These are phyloP conservation scores for Aspergillus brunneoviolaceus DNA, from an alignment of 2,329 filamentous ascomycete genomes.

Conservation along the genomic window DNA sequence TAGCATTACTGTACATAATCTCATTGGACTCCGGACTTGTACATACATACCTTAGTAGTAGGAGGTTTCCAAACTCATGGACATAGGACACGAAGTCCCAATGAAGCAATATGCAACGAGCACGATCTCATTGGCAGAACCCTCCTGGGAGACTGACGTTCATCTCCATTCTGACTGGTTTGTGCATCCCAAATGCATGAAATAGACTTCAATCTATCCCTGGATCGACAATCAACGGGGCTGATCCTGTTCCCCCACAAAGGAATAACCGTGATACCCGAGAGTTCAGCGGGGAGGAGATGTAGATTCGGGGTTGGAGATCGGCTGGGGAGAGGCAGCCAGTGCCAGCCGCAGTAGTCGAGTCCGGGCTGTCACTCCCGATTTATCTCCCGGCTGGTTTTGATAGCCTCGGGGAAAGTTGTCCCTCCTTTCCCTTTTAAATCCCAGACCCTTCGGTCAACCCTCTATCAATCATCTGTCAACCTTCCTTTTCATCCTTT, in stretches of 20 bases:
- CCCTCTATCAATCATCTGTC: not conserved
- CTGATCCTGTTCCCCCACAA: not conserved
- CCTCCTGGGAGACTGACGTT: not conserved
- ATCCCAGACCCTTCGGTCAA: conserved; percentile 8
- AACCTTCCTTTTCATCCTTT: not conserved
- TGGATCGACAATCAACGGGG: not conserved
- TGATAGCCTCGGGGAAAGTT: conserved; percentile 26
- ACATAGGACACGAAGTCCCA: not conserved
- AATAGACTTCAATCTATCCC: not conserved
- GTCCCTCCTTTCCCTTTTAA: conserved; percentile 10
- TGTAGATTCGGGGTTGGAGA: conserved; percentile 12
- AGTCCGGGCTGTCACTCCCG: conserved; percentile 22
- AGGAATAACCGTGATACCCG: conserved; percentile 10
- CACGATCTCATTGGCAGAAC: not conserved
- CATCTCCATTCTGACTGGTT: not conserved
- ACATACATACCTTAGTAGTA: not conserved
- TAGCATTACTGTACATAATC: not conserved
- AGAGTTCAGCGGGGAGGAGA: conserved; percentile 7
- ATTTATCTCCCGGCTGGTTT: conserved; percentile 19
- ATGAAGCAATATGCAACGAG: not conserved
- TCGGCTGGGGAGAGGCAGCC: conserved; percentile 17
- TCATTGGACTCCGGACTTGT: not conserved
- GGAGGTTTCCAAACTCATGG: not conserved
- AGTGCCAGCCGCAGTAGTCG: not conserved
- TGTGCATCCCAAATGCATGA: not conserved